Evolutionary conservation across 2,329 filamentous ascomycete species (phyloP).

Genomic region (Fusarium protoensiforme): DNA sequence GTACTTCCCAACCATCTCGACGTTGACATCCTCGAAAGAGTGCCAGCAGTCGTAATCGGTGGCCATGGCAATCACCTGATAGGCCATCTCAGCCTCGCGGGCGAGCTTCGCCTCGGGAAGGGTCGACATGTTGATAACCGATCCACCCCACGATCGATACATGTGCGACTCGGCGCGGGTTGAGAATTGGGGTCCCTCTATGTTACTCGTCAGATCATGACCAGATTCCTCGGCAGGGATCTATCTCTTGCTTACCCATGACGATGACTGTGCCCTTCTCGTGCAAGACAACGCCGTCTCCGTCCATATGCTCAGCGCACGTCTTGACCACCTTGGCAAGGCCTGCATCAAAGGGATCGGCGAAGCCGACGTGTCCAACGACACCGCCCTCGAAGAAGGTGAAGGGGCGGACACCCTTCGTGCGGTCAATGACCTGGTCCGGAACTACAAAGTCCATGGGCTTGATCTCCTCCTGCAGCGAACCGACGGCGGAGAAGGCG

Average conservation of each 20-base stretch:
- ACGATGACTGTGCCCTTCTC: slow-evolving; percentile 87
- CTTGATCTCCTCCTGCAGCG: slow-evolving; percentile 90
- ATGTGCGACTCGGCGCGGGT: slow-evolving; percentile 95
- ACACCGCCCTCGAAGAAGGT: slow-evolving; percentile 95
- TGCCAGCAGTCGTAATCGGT: slow-evolving; percentile 99
- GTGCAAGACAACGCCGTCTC: slow-evolving; percentile 87
- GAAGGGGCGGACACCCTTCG: slow-evolving; percentile 92
- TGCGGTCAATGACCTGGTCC: slow-evolving; percentile 96
- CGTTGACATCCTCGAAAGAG: slow-evolving; percentile 83
- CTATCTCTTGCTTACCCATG: slow-evolving; percentile 71
- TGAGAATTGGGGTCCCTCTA: slow-evolving; percentile 97
- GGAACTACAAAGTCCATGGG: slow-evolving; percentile 97
- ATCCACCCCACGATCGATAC: slow-evolving; percentile 93
- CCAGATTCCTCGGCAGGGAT: slow-evolving; percentile 1
- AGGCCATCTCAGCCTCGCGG: slow-evolving; percentile 93
- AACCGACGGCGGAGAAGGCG: slow-evolving; percentile 95
- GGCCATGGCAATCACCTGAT: slow-evolving; percentile 99
- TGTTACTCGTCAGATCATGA: slow-evolving; percentile 30
- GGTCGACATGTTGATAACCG: slow-evolving; percentile 97
- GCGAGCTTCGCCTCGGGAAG: slow-evolving; percentile 97
- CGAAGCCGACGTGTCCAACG: slow-evolving; percentile 94
- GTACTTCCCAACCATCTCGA: slow-evolving; percentile 96
- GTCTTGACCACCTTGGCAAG: slow-evolving; percentile 80
- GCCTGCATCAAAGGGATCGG: slow-evolving; percentile 88
- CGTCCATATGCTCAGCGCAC: slow-evolving; percentile 80